Base-by-base conservation (phyloP, 1,284 basidiomycete genomes). In the Cutaneotrichosporon cyanovorans region DNA sequence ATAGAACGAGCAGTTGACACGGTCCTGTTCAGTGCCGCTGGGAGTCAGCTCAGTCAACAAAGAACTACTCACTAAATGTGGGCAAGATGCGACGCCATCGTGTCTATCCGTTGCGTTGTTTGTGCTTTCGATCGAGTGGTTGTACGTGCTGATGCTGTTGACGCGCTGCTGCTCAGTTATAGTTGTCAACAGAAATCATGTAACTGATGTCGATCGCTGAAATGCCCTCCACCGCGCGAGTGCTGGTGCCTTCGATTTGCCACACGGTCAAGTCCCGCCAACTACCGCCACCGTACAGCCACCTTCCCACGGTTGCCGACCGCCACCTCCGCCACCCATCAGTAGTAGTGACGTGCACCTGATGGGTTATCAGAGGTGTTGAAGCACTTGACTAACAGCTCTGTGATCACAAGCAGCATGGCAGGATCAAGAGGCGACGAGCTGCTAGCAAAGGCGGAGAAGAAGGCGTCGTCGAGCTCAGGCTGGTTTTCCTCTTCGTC, bases 361-460 rank as follows among this genome's bases (percentile, higher is more conserved):
- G 15, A 41, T 11, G n/a, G n/a, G n/a, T n/a, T n/a, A n/a, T n/a
- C n/a, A n/a, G n/a, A n/a, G n/a, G 16, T 20, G 36, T 14, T 28
- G 20, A 21, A 25, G 35, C 36, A 37, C n/a, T 19, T 23, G 25
- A 23, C 20, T 40, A 40, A 23, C 38, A 40, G 38, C 28, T 30
- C 38, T 23, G n/a, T n/a, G n/a, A 21, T 34, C 32, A 40, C 41
- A 37, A 25, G 28, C 34, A 55, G 16, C 19, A 66, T 66, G 64
- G 57, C 46, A 35, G 61, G 61, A 48, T 66, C 65, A 45, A 55
- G 61, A 54, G 70, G 55, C 16, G 69, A 71, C 55, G 66, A 76
- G 21, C 75, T 90, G 16, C 68, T 93, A 34, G 81, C 85, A 53
- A 88, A 87, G 66, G 91, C 90, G 12, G 87, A 93, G 68, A 96